phyloP scores from a whole-genome alignment of 805 yeast genomes.

The Pichia californica region DNA sequence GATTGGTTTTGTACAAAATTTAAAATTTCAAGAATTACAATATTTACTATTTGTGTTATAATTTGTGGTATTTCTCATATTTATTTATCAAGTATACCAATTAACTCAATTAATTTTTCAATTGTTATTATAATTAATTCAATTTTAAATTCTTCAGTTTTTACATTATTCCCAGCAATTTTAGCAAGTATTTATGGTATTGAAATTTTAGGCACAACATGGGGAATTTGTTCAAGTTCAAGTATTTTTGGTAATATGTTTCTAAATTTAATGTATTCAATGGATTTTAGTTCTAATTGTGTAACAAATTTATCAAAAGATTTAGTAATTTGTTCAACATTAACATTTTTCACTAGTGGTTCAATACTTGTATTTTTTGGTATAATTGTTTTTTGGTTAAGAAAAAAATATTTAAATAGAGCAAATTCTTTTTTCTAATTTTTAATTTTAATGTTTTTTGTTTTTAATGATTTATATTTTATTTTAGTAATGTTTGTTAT shows the following conservation, averaged over 20 bases:
- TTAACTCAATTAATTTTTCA: slow-evolving; percentile 16
- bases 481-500: neutral
- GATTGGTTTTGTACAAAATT: slow-evolving; percentile 44
- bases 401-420: slow-evolving; percentile 19
- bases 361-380: slow-evolving; percentile 20
- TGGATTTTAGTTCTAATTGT: slow-evolving; percentile 46
- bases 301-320: slow-evolving; percentile 5
- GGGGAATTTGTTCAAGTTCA: slow-evolving; percentile 85
- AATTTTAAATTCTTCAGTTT: slow-evolving; percentile 61
- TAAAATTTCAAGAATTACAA: slow-evolving; percentile 24
- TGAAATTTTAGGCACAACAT: slow-evolving; percentile 82
- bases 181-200: slow-evolving; percentile 84
- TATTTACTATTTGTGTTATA: slow-evolving; percentile 21
- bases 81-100: slow-evolving; percentile 25
- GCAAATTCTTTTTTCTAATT: slow-evolving; percentile 23
- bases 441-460: neutral
- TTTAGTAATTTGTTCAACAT: slow-evolving; percentile 29
- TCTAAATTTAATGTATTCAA: slow-evolving; percentile 65
- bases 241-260: slow-evolving; percentile 39
- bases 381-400: slow-evolving; percentile 16
- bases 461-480: neutral
- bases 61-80: slow-evolving; percentile 25
- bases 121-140: slow-evolving; percentile 24
- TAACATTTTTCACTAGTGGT: slow-evolving; percentile 29
- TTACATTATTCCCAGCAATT: slow-evolving; percentile 81